Evolutionary conservation across 352 stramenopile genomes (phyloP).

Genomic region (Pythium utonaiense): DNA sequence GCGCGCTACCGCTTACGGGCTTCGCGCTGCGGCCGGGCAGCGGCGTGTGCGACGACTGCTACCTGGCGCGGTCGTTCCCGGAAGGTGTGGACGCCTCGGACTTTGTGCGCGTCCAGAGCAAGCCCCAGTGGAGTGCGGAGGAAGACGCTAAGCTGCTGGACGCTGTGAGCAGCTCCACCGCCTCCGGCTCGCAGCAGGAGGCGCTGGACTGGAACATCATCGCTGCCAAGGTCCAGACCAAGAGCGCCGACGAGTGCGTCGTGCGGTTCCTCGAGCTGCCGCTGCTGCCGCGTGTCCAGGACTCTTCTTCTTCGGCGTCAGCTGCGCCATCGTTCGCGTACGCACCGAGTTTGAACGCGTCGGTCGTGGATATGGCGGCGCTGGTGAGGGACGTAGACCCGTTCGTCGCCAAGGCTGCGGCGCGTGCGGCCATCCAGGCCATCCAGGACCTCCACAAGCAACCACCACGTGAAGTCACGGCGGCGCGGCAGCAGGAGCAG

Average conservation of each 20-base stretch:
- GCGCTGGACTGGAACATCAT: slow-evolving; percentile 79
- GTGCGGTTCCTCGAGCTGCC: slow-evolving; percentile 75
- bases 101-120: slow-evolving; percentile 41
- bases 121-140: slow-evolving; percentile 49
- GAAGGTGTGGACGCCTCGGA: slow-evolving; percentile 56
- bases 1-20: slow-evolving; percentile 35
- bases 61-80: slow-evolving; percentile 55
- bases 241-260: slow-evolving; percentile 74
- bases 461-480: slow-evolving; percentile 9
- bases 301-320: not conserved
- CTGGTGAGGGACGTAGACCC: slow-evolving; percentile 65
- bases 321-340: slow-evolving; percentile 36
- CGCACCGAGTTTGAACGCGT: slow-evolving; percentile 44
- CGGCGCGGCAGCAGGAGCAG: not conserved
- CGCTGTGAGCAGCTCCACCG: slow-evolving; percentile 35
- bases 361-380: slow-evolving; percentile 47
- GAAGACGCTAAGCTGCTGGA: slow-evolving; percentile 39
- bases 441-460: slow-evolving; percentile 65
- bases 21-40: slow-evolving; percentile 53
- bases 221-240: slow-evolving; percentile 57
- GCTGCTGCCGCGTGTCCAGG: slow-evolving; percentile 35
- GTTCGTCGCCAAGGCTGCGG: slow-evolving; percentile 64
- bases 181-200: slow-evolving; percentile 27
- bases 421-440: slow-evolving; percentile 54
- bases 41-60: slow-evolving; percentile 70